Percentiles rank a stretch among this genome's conserved stretches.
Conservation (phyloP, 129 eudicot species). For the Sambucus nigra region DNA sequence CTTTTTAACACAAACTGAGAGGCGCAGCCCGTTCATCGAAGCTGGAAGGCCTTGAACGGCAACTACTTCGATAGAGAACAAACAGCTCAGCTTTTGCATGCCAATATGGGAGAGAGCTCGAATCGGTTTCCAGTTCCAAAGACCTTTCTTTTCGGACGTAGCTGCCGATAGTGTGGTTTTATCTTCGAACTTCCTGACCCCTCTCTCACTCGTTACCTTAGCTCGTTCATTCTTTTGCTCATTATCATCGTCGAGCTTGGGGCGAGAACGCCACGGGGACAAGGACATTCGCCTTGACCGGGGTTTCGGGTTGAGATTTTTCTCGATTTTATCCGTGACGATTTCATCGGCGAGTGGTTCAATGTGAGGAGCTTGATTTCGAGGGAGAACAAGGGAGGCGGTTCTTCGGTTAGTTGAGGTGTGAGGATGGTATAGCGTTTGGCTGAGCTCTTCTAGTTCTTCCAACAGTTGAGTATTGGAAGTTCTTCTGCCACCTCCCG, state of each 20-base stretch:
- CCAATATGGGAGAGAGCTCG: slow-evolving; percentile 68
- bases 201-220: neutral
- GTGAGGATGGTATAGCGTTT: slow-evolving; percentile 54
- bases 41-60: slow-evolving; percentile 68
- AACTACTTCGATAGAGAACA: slow-evolving; percentile 86
- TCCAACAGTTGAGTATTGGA: slow-evolving; percentile 65
- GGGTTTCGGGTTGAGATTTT: slow-evolving; percentile 53
- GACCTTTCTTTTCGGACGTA: slow-evolving; percentile 47
- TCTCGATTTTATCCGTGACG: slow-evolving; percentile 14
- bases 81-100: slow-evolving; percentile 81
- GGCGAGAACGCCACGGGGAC: slow-evolving; percentile 81
- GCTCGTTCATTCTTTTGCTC: slow-evolving; percentile 12
- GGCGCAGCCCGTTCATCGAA: slow-evolving; percentile 89
- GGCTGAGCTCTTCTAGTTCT: slow-evolving; percentile 78
- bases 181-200: slow-evolving; percentile 23
- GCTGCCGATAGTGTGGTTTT: slow-evolving; percentile 1
- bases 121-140: slow-evolving; percentile 96
- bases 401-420: slow-evolving; percentile 54
- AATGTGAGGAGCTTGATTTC: slow-evolving; percentile 52
- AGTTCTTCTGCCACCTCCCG: slow-evolving; percentile 39
- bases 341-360: slow-evolving; percentile 26
- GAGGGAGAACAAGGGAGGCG: slow-evolving; percentile 68
- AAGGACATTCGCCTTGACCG: slow-evolving; percentile 70
- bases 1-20: slow-evolving; percentile 74
- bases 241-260: slow-evolving; percentile 22